Percentiles rank a stretch among this genome's conserved stretches.
phyloP scores from a whole-genome alignment of 2,329 filamentous ascomycete species.

The Fusarium chuoi region DNA sequence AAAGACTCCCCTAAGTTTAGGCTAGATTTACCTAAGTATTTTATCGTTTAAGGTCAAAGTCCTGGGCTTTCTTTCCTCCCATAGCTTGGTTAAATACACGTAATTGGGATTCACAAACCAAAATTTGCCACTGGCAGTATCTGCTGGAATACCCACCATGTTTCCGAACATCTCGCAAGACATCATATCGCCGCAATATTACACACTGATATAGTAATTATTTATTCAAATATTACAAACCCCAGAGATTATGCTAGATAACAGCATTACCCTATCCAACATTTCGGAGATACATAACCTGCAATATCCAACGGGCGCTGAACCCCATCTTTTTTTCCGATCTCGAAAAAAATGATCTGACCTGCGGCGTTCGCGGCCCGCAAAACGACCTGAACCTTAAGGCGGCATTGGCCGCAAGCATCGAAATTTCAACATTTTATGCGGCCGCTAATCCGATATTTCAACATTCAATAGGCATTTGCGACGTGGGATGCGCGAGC shows the following conservation, averaged over 20 bases:
- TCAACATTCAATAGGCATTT: accelerated
- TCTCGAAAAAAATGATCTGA: neutral
- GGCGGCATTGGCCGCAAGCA: neutral
- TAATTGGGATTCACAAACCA: no score
- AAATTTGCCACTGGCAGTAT: neutral
- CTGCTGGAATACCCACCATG: neutral
- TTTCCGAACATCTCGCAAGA: neutral
- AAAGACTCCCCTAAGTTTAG: no score
- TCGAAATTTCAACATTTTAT: accelerated
- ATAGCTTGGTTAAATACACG: no score
- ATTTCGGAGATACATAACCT: neutral
- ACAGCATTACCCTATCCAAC: neutral
- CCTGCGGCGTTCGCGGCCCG: neutral
- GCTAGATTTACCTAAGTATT: no score
- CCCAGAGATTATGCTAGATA: neutral
- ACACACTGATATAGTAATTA: neutral
- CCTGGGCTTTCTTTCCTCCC: no score
- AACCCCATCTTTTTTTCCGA: neutral
- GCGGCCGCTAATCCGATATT: accelerated
- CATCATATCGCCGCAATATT: neutral
- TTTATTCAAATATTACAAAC: neutral
- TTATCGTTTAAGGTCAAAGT: no score
- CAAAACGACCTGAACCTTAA: accelerated
- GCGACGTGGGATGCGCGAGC: neutral
- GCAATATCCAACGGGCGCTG: no score